These are phyloP conservation scores for Raphanus raphanistrum DNA, from an alignment of 345 rosid genomes.

Conservation along the genomic window DNA sequence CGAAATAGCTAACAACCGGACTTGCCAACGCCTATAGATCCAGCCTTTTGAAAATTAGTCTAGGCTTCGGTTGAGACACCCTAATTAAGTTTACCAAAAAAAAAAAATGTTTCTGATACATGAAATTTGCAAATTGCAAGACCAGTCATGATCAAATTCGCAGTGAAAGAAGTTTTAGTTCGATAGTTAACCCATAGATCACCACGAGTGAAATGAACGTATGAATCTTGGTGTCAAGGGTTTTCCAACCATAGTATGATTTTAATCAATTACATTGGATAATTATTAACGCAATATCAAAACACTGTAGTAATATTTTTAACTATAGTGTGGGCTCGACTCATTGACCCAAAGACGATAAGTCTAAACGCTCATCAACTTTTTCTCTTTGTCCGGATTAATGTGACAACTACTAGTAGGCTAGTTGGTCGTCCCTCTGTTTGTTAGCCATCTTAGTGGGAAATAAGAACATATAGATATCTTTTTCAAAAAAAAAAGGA, in stretches of 20 bases:
- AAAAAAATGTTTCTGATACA: no score
- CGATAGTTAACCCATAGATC: not conserved
- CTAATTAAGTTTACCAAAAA: no score
- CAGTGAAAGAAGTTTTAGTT: not conserved
- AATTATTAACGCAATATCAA: constrained; percentile 8
- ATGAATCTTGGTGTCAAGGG: not conserved
- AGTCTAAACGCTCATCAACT: constrained; percentile 25
- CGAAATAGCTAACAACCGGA: no score
- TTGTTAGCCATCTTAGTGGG: not conserved
- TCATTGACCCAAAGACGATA: constrained; percentile 26
- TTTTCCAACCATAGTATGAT: not conserved
- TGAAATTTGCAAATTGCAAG: not conserved
- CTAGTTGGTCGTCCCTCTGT: constrained; percentile 21
- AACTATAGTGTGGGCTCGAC: constrained; percentile 21
- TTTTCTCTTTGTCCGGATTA: constrained; percentile 34
- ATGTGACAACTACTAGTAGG: constrained; percentile 23
- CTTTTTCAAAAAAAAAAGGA: not conserved
- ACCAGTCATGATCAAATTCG: not conserved
- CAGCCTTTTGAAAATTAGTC: no score
- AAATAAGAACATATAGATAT: not conserved
- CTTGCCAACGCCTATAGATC: no score
- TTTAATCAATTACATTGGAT: not conserved
- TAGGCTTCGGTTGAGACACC: no score
- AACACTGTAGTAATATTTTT: not conserved
- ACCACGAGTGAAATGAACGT: not conserved